These are phyloP conservation scores for Gossypium anomalum DNA, from an alignment of 345 rosid species.

Conservation along the genomic window DNA sequence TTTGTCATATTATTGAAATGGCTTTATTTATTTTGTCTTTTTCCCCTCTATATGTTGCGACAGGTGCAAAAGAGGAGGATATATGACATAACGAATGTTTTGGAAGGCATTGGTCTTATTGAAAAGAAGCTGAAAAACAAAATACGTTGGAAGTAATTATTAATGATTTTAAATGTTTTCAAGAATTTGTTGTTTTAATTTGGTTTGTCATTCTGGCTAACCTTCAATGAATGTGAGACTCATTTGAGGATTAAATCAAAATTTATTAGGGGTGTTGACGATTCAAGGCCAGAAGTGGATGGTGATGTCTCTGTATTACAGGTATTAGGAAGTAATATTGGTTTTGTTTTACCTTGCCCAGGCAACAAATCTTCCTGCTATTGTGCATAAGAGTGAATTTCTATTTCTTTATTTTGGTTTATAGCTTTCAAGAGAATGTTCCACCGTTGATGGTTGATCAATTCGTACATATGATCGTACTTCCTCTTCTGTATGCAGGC, in stretches of 20 bases:
- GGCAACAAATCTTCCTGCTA: not conserved
- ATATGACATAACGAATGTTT: conserved; percentile 94
- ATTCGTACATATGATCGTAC: not conserved
- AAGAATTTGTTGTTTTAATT: conserved; percentile 17
- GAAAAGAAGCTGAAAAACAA: conserved; percentile 92
- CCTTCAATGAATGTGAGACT: conserved; percentile 22
- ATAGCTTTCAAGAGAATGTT: conserved; percentile 7
- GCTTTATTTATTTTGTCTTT: not conserved
- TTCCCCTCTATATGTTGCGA: conserved; percentile 5
- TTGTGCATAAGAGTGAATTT: not conserved
- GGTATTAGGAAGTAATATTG: conserved; percentile 36
- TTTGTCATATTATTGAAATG: conserved; percentile 2
- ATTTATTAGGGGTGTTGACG: conserved; percentile 71
- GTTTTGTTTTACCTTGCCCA: not conserved
- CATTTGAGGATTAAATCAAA: conserved; percentile 24
- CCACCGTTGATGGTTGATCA: not conserved
- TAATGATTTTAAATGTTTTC: conserved; percentile 17
- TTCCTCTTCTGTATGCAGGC: conserved; percentile 45
- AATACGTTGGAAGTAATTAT: conserved; percentile 85
- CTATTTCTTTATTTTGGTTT: conserved; percentile 13
- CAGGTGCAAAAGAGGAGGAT: conserved; percentile 95
- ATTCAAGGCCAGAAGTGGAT: conserved; percentile 51
- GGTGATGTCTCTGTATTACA: conserved; percentile 52
- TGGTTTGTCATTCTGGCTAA: conserved; percentile 17
- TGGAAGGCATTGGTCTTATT: conserved; percentile 97